A percentile compares a stretch with the other conserved stretches of the same genome.
Evolutionary conservation across 73 alveolate genomes (phyloP).

Genomic region (Paraurostyla sp.): DNA sequence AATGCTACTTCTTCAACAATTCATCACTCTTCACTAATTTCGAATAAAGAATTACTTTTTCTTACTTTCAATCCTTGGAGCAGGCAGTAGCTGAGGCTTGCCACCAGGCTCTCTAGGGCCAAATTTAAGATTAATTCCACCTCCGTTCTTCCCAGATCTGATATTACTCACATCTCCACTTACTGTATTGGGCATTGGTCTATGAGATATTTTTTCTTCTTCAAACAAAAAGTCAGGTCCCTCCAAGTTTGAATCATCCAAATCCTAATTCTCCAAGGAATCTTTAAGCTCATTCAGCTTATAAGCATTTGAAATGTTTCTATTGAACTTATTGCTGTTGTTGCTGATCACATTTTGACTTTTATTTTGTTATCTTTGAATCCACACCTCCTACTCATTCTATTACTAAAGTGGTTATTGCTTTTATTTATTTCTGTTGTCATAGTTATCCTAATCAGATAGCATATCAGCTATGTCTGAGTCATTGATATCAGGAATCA

Average conservation of each 20-base stretch:
- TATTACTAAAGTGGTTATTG: neutral
- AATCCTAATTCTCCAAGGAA: too few species aligned
- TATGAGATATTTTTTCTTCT: neutral
- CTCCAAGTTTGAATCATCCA: neutral
- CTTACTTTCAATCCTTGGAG: slow-evolving; percentile 29
- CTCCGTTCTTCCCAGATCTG: neutral
- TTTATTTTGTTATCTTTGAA: neutral
- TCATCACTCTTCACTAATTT: slow-evolving; percentile 32
- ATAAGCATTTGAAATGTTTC: too few species aligned
- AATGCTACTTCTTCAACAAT: neutral
- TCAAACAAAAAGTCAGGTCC: neutral
- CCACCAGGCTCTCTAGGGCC: slow-evolving; percentile 7
- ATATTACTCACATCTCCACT: neutral
- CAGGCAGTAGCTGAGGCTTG: neutral
- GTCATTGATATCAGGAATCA: slow-evolving; percentile 1
- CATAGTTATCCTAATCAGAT: neutral
- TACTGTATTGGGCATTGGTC: neutral
- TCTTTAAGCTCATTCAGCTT: too few species aligned
- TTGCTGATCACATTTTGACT: neutral
- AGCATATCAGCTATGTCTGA: slow-evolving; percentile 31
- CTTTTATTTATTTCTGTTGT: neutral
- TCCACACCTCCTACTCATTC: too few species aligned
- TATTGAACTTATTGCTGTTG: too few species aligned
- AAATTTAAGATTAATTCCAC: neutral
- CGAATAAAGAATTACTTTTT: neutral